phyloP scores from a whole-genome alignment of 192 early-diverging fungal genomes.

The Spizellomyces sp. region DNA sequence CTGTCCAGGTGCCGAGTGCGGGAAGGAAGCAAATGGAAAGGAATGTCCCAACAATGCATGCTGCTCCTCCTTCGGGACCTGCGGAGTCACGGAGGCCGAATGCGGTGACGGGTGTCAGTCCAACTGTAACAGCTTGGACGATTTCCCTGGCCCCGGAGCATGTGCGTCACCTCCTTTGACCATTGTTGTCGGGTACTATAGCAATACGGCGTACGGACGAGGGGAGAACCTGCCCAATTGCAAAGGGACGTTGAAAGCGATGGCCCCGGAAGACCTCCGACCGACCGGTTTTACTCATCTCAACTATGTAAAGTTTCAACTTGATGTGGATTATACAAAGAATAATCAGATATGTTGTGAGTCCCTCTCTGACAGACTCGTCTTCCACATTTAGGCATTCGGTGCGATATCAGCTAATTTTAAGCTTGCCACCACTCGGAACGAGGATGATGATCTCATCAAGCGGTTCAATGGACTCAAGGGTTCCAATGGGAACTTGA shows the following conservation, averaged over 20 bases:
- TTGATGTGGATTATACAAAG: neutral
- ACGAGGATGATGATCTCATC: constrained; percentile 9
- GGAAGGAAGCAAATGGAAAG: constrained; percentile 1
- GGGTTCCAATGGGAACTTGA: neutral
- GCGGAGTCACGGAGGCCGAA: neutral
- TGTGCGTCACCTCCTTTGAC: neutral
- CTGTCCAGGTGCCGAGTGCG: neutral
- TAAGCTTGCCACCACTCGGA: neutral
- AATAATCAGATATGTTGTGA: neutral
- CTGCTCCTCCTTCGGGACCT: constrained; percentile 1
- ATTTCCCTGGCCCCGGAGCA: constrained; percentile 5
- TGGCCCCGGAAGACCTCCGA: constrained; percentile 6
- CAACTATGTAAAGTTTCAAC: neutral
- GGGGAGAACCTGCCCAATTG: neutral
- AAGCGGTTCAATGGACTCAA: constrained; percentile 6
- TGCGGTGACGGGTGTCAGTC: constrained; percentile 15
- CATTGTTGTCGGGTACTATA: constrained; percentile 20
- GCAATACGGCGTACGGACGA: neutral
- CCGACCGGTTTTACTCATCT: constrained; percentile 13
- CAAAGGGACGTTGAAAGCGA: constrained; percentile 2
- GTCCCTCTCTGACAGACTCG: neutral
- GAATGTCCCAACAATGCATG: constrained; percentile 7
- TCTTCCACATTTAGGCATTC: neutral
- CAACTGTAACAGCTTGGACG: neutral
- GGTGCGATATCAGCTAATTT: neutral